Percentiles rank a stretch among this genome's conserved stretches.
Evolutionary conservation across 1,284 basidiomycete genomes (phyloP).

Genomic region (Laetiporus sulphureus): DNA sequence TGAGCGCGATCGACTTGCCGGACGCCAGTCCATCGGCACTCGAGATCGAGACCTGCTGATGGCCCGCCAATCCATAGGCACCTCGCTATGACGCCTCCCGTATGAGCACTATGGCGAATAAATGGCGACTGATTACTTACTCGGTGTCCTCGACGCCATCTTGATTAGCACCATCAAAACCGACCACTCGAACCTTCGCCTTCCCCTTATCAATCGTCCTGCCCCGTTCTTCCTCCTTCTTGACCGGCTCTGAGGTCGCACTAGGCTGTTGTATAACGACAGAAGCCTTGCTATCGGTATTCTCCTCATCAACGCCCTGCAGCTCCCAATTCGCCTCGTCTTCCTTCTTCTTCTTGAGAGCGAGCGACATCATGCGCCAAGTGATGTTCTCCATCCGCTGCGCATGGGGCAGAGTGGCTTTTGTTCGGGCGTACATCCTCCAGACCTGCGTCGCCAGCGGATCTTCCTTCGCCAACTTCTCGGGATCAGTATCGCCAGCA

Average conservation of each 20-base stretch:
- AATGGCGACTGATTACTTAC: conserved; percentile 44
- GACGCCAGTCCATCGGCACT: conserved; percentile 81
- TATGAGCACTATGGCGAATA: neutral
- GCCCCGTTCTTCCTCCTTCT: conserved; percentile 46
- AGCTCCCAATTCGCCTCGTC: conserved; percentile 41
- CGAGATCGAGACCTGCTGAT: conserved; percentile 90
- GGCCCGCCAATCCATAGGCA: conserved; percentile 89
- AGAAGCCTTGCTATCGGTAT: neutral
- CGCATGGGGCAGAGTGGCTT: conserved; percentile 82
- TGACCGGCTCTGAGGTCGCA: conserved; percentile 16
- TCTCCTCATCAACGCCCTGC: conserved; percentile 7
- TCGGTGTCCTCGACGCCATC: conserved; percentile 63
- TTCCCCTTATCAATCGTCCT: conserved; percentile 73
- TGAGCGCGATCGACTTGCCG: conserved; percentile 67
- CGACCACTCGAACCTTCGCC: conserved; percentile 64
- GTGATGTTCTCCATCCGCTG: conserved; percentile 97
- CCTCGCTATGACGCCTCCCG: conserved; percentile 18
- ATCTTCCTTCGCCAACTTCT: conserved; percentile 69
- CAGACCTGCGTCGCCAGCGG: conserved; percentile 94
- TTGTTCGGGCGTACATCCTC: conserved; percentile 92
- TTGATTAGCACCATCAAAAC: conserved; percentile 71
- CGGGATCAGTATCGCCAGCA: conserved; percentile 45
- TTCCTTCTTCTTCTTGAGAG: conserved; percentile 80
- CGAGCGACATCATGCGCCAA: conserved; percentile 97
- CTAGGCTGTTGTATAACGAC: no score